phyloP scores from a whole-genome alignment of 177 flowering plant species.

The Vitis hybrid region DNA sequence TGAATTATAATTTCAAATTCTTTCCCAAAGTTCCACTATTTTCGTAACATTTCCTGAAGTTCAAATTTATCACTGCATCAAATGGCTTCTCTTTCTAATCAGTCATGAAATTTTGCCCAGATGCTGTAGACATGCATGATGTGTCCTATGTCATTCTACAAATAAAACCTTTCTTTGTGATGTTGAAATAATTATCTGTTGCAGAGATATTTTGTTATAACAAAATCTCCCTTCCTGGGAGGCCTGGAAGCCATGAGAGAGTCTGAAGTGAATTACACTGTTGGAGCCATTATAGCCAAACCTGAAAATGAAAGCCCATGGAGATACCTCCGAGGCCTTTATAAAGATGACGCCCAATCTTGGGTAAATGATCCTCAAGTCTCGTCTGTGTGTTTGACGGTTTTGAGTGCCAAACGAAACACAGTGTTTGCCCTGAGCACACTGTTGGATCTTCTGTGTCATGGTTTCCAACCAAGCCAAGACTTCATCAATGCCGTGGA shows the following conservation, averaged over 20 bases:
- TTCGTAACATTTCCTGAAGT: too few species aligned
- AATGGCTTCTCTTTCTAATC: too few species aligned
- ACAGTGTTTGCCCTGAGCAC: constrained; percentile 64
- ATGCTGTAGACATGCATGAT: too few species aligned
- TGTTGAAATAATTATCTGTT: neutral
- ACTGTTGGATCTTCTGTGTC: constrained; percentile 75
- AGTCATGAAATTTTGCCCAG: too few species aligned
- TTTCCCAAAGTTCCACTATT: too few species aligned
- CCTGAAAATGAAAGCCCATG: constrained; percentile 97
- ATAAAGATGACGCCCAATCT: constrained; percentile 48
- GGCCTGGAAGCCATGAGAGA: constrained; percentile 75
- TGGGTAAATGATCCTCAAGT: constrained; percentile 51
- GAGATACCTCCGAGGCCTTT: constrained; percentile 91
- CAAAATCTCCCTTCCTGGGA: constrained; percentile 76
- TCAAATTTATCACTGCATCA: too few species aligned
- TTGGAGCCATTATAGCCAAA: constrained; percentile 59
- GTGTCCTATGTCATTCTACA: too few species aligned
- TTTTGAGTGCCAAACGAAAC: constrained; percentile 40
- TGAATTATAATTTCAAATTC: too few species aligned
- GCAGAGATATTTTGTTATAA: constrained; percentile 88
- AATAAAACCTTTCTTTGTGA: neutral
- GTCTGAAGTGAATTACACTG: constrained; percentile 70
- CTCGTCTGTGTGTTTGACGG: constrained; percentile 56
- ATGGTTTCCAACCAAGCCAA: constrained; percentile 56
- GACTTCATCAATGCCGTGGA: constrained; percentile 51